A percentile compares a stretch with the other conserved stretches of the same genome.
Evolutionary conservation across 257 asterid genomes (phyloP).

Genomic region (Capsicum chinense): DNA sequence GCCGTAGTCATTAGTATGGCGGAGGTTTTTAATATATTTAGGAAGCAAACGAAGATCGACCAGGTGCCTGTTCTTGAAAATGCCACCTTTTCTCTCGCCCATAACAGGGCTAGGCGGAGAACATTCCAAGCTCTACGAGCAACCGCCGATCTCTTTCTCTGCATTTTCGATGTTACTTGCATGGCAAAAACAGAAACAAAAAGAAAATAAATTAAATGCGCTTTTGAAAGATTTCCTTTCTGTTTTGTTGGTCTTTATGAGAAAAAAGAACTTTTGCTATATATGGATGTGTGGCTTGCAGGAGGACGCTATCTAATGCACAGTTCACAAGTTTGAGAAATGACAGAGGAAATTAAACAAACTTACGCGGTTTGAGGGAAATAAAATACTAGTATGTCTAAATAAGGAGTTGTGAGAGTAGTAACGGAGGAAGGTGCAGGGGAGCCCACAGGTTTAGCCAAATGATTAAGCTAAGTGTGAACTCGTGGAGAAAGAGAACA

Average conservation of each 20-base stretch:
- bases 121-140: slow-evolving; percentile 60
- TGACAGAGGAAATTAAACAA: not conserved
- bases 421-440: not conserved
- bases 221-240: not conserved
- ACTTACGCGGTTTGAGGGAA: slow-evolving; percentile 45
- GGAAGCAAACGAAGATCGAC: slow-evolving; percentile 46
- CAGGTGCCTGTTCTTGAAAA: slow-evolving; percentile 43
- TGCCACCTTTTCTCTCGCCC: slow-evolving; percentile 65
- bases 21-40: slow-evolving; percentile 56
- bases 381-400: too few relatives aligned
- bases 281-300: not conserved
- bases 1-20: slow-evolving; percentile 34
- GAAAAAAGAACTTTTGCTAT: not conserved
- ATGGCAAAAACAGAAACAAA: not conserved
- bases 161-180: slow-evolving; percentile 42
- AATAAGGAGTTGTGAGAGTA: not conserved
- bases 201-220: not conserved
- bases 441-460: not conserved
- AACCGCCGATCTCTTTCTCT: slow-evolving; percentile 39
- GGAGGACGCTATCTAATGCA: not conserved
- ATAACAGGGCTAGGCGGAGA: slow-evolving; percentile 63
- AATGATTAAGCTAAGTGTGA: not conserved
- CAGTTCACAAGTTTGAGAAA: not conserved
- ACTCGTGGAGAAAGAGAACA: not conserved
- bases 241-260: not conserved